These are phyloP conservation scores for Shiraia bambusicola DNA, from an alignment of 2,329 filamentous ascomycete genomes.

Conservation along the genomic window DNA sequence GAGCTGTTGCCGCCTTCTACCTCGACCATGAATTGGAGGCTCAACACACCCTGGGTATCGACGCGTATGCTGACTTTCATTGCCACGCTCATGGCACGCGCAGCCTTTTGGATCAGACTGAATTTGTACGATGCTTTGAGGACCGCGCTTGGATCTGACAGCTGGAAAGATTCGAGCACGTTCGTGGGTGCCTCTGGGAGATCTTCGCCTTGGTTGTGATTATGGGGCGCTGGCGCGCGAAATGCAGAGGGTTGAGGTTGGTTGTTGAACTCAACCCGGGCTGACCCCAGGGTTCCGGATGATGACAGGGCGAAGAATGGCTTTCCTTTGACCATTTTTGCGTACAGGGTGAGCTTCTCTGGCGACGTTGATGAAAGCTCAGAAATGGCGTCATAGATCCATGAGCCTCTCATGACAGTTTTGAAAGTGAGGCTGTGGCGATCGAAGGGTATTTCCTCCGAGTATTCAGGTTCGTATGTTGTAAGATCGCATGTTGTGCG, in stretches of 20 bases:
- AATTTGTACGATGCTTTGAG: slow-evolving; percentile 75
- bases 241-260: slow-evolving; percentile 27
- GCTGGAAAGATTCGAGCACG: slow-evolving; percentile 73
- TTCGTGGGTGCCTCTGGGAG: slow-evolving; percentile 13
- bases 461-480: slow-evolving; percentile 70
- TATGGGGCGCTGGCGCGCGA: slow-evolving; percentile 15
- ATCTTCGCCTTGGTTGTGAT: slow-evolving; percentile 11
- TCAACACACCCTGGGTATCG: slow-evolving; percentile 86
- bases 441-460: slow-evolving; percentile 86
- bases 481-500: slow-evolving; percentile 74
- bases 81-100: slow-evolving; percentile 88
- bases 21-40: slow-evolving; percentile 95
- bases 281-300: slow-evolving; percentile 60
- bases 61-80: slow-evolving; percentile 90
- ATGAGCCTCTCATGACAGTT: slow-evolving; percentile 84
- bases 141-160: slow-evolving; percentile 42
- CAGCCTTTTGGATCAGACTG: slow-evolving; percentile 78
- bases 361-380: slow-evolving; percentile 72
- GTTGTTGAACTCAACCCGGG: slow-evolving; percentile 61
- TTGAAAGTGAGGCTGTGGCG: slow-evolving; percentile 80
- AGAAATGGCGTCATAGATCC: slow-evolving; percentile 69
- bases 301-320: slow-evolving; percentile 74
- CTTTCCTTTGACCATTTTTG: slow-evolving; percentile 41
- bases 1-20: slow-evolving; percentile 54
- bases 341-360: slow-evolving; percentile 64